Conservation (phyloP, 78 protist species). For the Bodo saltans region DNA sequence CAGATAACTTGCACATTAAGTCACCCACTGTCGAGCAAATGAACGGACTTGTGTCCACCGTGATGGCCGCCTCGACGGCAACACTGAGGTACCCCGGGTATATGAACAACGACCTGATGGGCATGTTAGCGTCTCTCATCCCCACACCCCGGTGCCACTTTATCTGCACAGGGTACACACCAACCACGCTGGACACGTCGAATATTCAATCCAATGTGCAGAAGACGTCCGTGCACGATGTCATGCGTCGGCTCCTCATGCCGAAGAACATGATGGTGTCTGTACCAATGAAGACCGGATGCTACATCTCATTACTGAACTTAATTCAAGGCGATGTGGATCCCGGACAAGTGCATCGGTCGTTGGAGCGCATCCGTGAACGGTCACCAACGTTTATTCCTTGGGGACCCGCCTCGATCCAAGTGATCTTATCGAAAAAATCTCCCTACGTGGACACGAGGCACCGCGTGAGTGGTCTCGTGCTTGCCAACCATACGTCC, state of each 20-base stretch:
- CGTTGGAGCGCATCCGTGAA: slow-evolving; percentile 90
- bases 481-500: slow-evolving; percentile 98
- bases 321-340: slow-evolving; percentile 99
- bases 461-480: slow-evolving; percentile 95
- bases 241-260: slow-evolving; percentile 96
- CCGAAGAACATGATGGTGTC: slow-evolving; percentile 72
- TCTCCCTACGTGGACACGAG: slow-evolving; percentile 81
- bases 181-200: slow-evolving; percentile 48
- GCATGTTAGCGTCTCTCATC: slow-evolving; percentile 91
- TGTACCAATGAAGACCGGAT: slow-evolving; percentile 54
- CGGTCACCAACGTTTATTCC: slow-evolving; percentile 88
- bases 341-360: slow-evolving; percentile 96
- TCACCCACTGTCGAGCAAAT: slow-evolving; percentile 74
- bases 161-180: slow-evolving; percentile 97
- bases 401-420: slow-evolving; percentile 99
- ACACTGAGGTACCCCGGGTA: slow-evolving; percentile 95
- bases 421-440: slow-evolving; percentile 76
- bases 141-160: slow-evolving; percentile 99
- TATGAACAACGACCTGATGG: slow-evolving; percentile 96
- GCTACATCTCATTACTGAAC: slow-evolving; percentile 92
- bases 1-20: slow-evolving; percentile 70
- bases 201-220: slow-evolving; percentile 51
- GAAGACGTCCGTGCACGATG: slow-evolving; percentile 97
- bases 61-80: slow-evolving; percentile 95
- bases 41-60: slow-evolving; percentile 83